A percentile compares a stretch with the other conserved stretches of the same genome.
phyloP scores from a whole-genome alignment of 371 early-diverging fungal genomes.

The Gilbertella persicaria region DNA sequence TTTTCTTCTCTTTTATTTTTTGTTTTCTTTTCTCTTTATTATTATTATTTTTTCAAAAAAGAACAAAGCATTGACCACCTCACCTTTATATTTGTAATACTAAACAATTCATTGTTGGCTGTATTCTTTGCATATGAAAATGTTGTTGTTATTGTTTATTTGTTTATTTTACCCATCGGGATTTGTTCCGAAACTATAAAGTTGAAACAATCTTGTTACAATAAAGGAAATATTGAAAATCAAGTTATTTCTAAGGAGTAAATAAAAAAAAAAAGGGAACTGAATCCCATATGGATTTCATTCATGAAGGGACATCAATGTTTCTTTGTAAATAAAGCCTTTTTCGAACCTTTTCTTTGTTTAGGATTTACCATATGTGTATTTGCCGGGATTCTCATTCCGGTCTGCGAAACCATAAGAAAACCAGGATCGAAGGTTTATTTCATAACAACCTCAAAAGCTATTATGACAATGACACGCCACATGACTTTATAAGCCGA shows the following conservation, averaged over 20 bases:
- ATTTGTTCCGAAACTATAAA: constrained; percentile 1
- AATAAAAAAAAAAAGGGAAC: no score
- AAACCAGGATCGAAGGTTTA: no score
- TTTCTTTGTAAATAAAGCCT: no score
- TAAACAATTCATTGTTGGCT: not conserved
- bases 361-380: constrained; percentile 23
- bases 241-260: not conserved
- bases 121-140: constrained; percentile 3
- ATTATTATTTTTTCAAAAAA: not conserved
- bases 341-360: not conserved
- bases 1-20: not conserved
- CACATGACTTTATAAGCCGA: constrained; percentile 13
- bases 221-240: constrained; percentile 1
- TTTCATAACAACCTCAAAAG: not conserved
- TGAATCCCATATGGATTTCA: no score
- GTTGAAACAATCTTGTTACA: not conserved
- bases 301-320: no score
- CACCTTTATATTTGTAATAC: not conserved
- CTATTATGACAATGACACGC: not conserved
- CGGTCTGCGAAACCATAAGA: constrained; percentile 3
- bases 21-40: not conserved
- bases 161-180: constrained; percentile 10
- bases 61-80: not conserved
- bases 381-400: constrained; percentile 18
- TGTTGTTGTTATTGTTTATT: constrained; percentile 10